A percentile compares a stretch with the other conserved stretches of the same genome.
Conservation (phyloP, 2,329 filamentous ascomycete genomes). For the Clonostachys byssicola region DNA sequence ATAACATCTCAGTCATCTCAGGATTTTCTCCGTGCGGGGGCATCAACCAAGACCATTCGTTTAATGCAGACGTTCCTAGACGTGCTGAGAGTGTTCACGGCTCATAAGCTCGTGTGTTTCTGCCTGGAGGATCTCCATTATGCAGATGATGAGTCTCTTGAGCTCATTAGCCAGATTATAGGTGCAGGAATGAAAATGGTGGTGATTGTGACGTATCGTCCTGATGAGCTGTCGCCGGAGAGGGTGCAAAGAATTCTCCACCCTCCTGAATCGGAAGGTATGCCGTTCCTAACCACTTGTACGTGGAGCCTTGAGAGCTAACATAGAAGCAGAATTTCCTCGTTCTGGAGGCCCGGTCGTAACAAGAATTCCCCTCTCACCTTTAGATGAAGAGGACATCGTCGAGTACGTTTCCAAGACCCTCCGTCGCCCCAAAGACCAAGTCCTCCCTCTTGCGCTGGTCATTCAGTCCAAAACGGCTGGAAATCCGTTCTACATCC, state of each 20-base stretch:
- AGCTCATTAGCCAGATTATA: conserved; percentile 79
- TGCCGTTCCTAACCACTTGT: neutral
- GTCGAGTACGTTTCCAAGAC: conserved; percentile 79
- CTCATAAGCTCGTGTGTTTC: conserved; percentile 83
- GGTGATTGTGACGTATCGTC: conserved; percentile 72
- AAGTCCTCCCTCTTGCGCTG: conserved; percentile 72
- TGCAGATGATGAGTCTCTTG: conserved; percentile 81
- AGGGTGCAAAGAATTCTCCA: conserved; percentile 50
- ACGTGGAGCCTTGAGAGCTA: too few relatives aligned
- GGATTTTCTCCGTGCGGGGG: conserved; percentile 55
- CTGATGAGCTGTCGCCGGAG: conserved; percentile 58
- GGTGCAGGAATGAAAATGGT: conserved; percentile 75
- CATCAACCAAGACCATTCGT: conserved; percentile 62
- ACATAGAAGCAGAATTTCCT: conserved; percentile 11
- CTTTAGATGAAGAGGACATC: conserved; percentile 76
- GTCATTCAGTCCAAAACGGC: conserved; percentile 86
- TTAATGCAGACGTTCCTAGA: conserved; percentile 88
- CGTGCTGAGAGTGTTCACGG: conserved; percentile 74
- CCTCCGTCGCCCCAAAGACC: conserved; percentile 67
- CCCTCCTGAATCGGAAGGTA: conserved; percentile 49
- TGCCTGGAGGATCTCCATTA: conserved; percentile 88
- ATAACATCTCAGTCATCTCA: conserved; percentile 48
- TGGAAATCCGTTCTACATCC: conserved; percentile 87
- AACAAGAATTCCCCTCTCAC: conserved; percentile 67
- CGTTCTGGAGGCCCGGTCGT: conserved; percentile 47